Evolutionary conservation across 1,284 basidiomycete species (phyloP).

Genomic region (Rhodofomes roseus): DNA sequence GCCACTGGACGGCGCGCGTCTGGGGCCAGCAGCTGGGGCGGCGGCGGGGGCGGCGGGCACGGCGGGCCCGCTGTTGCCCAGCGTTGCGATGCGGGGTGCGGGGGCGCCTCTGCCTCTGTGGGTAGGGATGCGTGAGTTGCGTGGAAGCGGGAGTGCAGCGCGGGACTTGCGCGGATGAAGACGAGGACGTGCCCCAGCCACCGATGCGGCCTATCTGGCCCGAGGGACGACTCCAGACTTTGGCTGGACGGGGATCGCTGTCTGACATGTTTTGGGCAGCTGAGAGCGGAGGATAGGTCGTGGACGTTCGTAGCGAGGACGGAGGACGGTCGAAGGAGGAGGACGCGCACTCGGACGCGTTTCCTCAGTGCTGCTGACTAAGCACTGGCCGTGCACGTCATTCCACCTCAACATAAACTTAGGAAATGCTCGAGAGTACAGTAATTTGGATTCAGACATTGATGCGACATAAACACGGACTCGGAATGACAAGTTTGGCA

Average conservation of each 20-base stretch:
- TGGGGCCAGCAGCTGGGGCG: slow-evolving; percentile 8
- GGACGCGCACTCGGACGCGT: background rate
- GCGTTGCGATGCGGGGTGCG: slow-evolving; percentile 20
- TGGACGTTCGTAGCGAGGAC: background rate
- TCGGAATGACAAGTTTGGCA: too few relatives aligned
- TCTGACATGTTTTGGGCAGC: slow-evolving; percentile 14
- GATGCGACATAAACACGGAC: too few relatives aligned
- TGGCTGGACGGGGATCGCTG: slow-evolving; percentile 13
- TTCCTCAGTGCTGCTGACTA: background rate
- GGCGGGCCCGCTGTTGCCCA: slow-evolving; percentile 16
- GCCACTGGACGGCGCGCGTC: slow-evolving; percentile 12
- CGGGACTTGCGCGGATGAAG: slow-evolving; percentile 19
- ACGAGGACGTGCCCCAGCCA: slow-evolving; percentile 17
- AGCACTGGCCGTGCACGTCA: too few relatives aligned
- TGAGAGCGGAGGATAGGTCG: background rate
- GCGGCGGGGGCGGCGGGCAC: too few relatives aligned
- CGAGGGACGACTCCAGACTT: slow-evolving; percentile 42
- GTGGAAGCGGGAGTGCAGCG: background rate
- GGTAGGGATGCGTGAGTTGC: background rate
- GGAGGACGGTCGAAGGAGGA: background rate
- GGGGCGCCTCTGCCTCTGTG: slow-evolving; percentile 10
- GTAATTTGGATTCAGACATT: too few relatives aligned
- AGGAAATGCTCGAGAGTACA: too few relatives aligned
- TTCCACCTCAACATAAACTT: too few relatives aligned
- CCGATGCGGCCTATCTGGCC: slow-evolving; percentile 27